Evolutionary conservation across 768 basidiomycete species (phyloP).

Genomic region (Boletus rubescentipes): DNA sequence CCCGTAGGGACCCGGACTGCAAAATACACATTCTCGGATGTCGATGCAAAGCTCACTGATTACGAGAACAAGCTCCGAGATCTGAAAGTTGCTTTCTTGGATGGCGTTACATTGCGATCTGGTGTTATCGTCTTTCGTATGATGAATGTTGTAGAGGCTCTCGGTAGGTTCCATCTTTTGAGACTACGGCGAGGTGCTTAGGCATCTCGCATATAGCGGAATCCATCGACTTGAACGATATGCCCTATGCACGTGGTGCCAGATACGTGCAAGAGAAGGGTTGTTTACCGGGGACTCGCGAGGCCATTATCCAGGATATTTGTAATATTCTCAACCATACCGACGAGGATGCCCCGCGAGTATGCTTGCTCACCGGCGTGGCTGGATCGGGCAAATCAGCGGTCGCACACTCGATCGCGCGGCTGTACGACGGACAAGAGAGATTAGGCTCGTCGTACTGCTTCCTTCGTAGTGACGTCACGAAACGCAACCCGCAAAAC

Average conservation of each 20-base stretch:
- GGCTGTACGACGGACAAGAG: constrained; percentile 22
- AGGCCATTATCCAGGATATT: constrained; percentile 15
- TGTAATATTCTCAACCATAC: constrained; percentile 17
- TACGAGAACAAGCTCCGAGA: constrained; percentile 22
- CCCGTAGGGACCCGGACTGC: constrained; percentile 13
- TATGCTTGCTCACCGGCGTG: constrained; percentile 30
- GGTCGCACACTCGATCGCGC: constrained; percentile 32
- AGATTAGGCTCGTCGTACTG: constrained; percentile 35
- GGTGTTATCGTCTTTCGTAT: constrained; percentile 21
- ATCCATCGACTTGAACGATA: constrained; percentile 17
- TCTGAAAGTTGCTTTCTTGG: constrained; percentile 16
- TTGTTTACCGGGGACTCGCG: constrained; percentile 21
- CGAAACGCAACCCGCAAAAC: constrained; percentile 22
- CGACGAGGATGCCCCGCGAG: constrained; percentile 12
- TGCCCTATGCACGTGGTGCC: constrained; percentile 25
- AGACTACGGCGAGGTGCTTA: neutral
- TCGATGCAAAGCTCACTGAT: constrained; percentile 16
- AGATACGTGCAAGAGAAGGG: constrained; percentile 21
- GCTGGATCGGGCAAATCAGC: constrained; percentile 34
- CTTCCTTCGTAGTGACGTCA: constrained; percentile 20
- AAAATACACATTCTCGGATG: constrained; percentile 17
- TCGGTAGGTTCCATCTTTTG: neutral
- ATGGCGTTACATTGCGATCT: constrained; percentile 13
- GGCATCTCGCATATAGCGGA: constrained; percentile 1
- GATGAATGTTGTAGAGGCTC: constrained; percentile 13